phyloP scores from a whole-genome alignment of 257 asterid genomes.

The Euphrasia confusa region DNA sequence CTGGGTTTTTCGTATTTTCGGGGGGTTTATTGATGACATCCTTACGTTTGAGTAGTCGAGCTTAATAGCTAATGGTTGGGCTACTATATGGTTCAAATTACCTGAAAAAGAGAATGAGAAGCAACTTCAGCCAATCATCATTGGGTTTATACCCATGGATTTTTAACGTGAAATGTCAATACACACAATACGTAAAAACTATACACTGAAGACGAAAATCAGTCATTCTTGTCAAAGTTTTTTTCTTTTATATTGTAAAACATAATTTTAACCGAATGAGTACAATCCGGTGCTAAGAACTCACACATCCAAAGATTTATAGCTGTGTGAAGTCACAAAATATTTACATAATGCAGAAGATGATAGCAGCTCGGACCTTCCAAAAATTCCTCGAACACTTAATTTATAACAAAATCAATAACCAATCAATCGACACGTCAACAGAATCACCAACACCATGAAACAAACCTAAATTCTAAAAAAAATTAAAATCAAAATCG shows the following conservation, averaged over 20 bases:
- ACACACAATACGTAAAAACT: neutral
- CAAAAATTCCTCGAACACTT: too few relatives aligned
- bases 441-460: neutral
- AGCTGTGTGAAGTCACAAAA: too few relatives aligned
- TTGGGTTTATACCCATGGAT: neutral
- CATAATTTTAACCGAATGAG: neutral
- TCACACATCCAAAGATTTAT: neutral
- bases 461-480: neutral
- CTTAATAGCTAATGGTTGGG: constrained; percentile 8
- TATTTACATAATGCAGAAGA: too few relatives aligned
- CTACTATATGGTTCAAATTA: constrained; percentile 17
- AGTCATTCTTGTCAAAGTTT: neutral
- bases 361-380: too few relatives aligned
- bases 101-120: constrained; percentile 33
- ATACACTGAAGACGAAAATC: neutral
- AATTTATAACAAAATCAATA: neutral
- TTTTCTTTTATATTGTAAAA: neutral
- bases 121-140: constrained; percentile 20
- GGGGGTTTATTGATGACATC: constrained; percentile 44
- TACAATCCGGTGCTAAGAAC: neutral
- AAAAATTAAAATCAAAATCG: neutral
- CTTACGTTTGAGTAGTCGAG: constrained; percentile 26
- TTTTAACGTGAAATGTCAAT: neutral
- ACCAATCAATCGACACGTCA: neutral
- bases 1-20: constrained; percentile 31